Percentiles rank a stretch among this genome's conserved stretches.
Evolutionary conservation across 768 basidiomycete species (phyloP).

Genomic region (Hygrocybe punicea): DNA sequence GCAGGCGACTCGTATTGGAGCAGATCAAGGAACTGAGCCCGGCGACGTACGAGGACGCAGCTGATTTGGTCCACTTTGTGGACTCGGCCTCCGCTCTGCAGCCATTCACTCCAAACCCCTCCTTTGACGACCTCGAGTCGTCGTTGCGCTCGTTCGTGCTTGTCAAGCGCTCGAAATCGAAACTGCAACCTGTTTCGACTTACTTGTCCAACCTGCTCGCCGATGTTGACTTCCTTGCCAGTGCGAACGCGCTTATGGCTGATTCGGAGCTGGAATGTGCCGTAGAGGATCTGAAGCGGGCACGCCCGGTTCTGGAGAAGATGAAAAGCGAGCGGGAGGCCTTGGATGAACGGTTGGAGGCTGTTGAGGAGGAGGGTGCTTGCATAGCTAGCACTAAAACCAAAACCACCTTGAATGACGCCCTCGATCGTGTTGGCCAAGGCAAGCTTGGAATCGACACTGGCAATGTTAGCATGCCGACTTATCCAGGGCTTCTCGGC

Average conservation of each 20-base stretch:
- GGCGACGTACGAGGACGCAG: constrained; percentile 84
- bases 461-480: constrained; percentile 53
- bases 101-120: constrained; percentile 58
- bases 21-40: constrained; percentile 93
- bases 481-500: constrained; percentile 77
- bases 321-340: constrained; percentile 72
- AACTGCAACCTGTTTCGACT: constrained; percentile 88
- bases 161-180: constrained; percentile 92
- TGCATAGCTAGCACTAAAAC: constrained; percentile 51
- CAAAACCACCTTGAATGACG: constrained; percentile 56
- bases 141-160: constrained; percentile 92
- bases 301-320: constrained; percentile 82
- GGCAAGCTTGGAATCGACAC: constrained; percentile 66
- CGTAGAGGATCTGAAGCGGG: constrained; percentile 58
- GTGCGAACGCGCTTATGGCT: constrained; percentile 85
- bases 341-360: constrained; percentile 76
- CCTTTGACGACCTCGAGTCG: constrained; percentile 87
- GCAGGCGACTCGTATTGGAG: constrained; percentile 81
- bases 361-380: constrained; percentile 72
- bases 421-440: constrained; percentile 71
- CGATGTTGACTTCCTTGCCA: constrained; percentile 84
- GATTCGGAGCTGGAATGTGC: constrained; percentile 72
- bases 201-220: constrained; percentile 87
- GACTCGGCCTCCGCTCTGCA: constrained; percentile 78
- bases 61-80: constrained; percentile 96